Conservation (phyloP, 495 filamentous ascomycete species). For the Penicillium verhagenii region DNA sequence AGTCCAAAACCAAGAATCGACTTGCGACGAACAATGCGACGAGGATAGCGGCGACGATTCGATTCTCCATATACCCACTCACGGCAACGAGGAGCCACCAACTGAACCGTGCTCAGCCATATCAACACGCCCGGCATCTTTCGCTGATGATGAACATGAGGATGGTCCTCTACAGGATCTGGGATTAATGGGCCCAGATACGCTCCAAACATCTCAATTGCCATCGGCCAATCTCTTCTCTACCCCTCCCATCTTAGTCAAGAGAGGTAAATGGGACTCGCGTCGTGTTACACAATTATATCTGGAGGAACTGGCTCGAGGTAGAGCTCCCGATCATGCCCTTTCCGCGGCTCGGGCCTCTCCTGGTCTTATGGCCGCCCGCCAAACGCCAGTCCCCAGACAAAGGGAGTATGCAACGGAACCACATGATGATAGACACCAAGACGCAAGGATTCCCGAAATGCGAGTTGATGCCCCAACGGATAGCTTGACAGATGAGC, state of each 20-base stretch:
- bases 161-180: conserved; percentile 23
- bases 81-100: background rate
- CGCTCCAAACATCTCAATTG: conserved; percentile 10
- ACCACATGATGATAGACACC: background rate
- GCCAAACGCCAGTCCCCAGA: background rate
- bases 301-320: conserved; percentile 48
- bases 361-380: background rate
- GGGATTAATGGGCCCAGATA: conserved; percentile 18
- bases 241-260: conserved; percentile 44
- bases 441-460: background rate
- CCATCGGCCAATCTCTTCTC: conserved; percentile 16
- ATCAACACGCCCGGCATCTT: conserved; percentile 29
- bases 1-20: conserved; percentile 37
- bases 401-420: background rate
- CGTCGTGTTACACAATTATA: conserved; percentile 54
- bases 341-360: background rate
- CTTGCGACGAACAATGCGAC: conserved; percentile 37
- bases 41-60: conserved; percentile 24
- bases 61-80: background rate
- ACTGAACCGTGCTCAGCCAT: conserved; percentile 11
- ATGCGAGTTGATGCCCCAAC: conserved; percentile 16
- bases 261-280: conserved; percentile 53
- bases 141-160: conserved; percentile 13
- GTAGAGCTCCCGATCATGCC: background rate
- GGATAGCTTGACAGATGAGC: conserved; percentile 38